Percentiles rank a stretch among this genome's conserved stretches.
These are phyloP conservation scores for Diaporthe caulivora DNA, from an alignment of 2,329 filamentous ascomycete species.

Conservation along the genomic window DNA sequence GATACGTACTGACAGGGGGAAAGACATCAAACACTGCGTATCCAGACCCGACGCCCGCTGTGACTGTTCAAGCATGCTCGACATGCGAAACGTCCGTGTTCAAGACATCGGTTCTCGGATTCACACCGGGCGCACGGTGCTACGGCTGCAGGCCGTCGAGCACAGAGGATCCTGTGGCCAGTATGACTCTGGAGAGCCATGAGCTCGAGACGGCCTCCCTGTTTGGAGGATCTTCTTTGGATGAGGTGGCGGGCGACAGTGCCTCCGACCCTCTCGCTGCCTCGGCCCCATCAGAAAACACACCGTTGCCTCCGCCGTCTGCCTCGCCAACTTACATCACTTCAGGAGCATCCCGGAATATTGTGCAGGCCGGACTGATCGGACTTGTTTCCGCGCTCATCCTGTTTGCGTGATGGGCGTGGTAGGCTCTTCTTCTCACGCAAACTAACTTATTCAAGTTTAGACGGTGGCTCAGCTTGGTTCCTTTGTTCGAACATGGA, in stretches of 20 bases:
- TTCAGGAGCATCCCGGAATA: slow-evolving; percentile 27
- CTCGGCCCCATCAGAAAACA: background rate
- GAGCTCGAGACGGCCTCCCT: slow-evolving; percentile 29
- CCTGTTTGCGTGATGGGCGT: slow-evolving; percentile 16
- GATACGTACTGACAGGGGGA: background rate
- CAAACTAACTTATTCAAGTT: slow-evolving; percentile 11
- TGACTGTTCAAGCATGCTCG: slow-evolving; percentile 44
- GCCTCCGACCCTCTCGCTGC: background rate
- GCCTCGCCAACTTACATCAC: slow-evolving; percentile 25
- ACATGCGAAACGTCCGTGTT: slow-evolving; percentile 44
- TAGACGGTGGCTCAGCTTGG: slow-evolving; percentile 3
- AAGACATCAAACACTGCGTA: slow-evolving; percentile 43
- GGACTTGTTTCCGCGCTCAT: slow-evolving; percentile 5
- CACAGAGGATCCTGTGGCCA: background rate
- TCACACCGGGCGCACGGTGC: slow-evolving; percentile 44
- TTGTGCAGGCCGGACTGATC: background rate
- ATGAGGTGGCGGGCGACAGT: background rate
- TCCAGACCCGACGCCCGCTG: slow-evolving; percentile 41
- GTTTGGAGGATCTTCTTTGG: background rate
- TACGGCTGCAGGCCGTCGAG: slow-evolving; percentile 42
- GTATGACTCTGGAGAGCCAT: slow-evolving; percentile 24
- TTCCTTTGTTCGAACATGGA: slow-evolving; percentile 6
- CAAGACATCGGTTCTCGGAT: slow-evolving; percentile 44
- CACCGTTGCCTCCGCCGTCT: background rate
- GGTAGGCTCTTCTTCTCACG: background rate